These are phyloP conservation scores for Quercus agrifolia DNA, from an alignment of 306 rosid species.

Conservation along the genomic window DNA sequence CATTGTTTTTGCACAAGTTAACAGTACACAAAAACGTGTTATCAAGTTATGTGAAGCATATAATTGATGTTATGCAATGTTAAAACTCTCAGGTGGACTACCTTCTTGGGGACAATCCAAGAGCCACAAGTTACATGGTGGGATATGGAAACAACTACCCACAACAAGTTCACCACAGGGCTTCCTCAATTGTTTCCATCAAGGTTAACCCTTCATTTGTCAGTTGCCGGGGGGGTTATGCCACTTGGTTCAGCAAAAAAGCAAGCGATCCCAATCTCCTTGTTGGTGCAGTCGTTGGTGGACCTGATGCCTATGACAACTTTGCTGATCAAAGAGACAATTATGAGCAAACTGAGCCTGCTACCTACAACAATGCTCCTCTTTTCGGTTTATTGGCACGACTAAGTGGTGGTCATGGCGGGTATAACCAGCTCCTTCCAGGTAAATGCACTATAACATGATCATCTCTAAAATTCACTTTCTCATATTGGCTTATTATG, in stretches of 20 bases:
- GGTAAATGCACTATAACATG: slow-evolving; percentile 38
- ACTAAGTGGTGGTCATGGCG: slow-evolving; percentile 57
- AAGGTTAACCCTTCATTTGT: slow-evolving; percentile 76
- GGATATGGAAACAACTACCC: slow-evolving; percentile 94
- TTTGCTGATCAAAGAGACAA: slow-evolving; percentile 94
- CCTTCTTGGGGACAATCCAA: slow-evolving; percentile 93
- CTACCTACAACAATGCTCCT: slow-evolving; percentile 99
- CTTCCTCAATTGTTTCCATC: slow-evolving; percentile 83
- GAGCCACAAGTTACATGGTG: slow-evolving; percentile 94
- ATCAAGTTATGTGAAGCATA: too few relatives aligned
- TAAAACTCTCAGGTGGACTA: slow-evolving; percentile 66
- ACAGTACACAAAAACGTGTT: too few relatives aligned
- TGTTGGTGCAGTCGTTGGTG: slow-evolving; percentile 89
- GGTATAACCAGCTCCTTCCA: slow-evolving; percentile 86
- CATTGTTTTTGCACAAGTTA: too few relatives aligned
- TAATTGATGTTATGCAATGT: background rate
- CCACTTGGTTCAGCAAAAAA: slow-evolving; percentile 82
- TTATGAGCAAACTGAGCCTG: slow-evolving; percentile 96
- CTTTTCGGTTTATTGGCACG: slow-evolving; percentile 83
- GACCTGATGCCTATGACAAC: slow-evolving; percentile 97
- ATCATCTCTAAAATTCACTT: background rate
- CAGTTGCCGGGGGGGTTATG: slow-evolving; percentile 87
- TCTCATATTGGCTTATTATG: background rate
- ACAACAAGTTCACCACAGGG: slow-evolving; percentile 86
- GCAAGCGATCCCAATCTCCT: slow-evolving; percentile 78